phyloP scores from a whole-genome alignment of 129 eudicot genomes.

The Ambrosia artemisiifolia region DNA sequence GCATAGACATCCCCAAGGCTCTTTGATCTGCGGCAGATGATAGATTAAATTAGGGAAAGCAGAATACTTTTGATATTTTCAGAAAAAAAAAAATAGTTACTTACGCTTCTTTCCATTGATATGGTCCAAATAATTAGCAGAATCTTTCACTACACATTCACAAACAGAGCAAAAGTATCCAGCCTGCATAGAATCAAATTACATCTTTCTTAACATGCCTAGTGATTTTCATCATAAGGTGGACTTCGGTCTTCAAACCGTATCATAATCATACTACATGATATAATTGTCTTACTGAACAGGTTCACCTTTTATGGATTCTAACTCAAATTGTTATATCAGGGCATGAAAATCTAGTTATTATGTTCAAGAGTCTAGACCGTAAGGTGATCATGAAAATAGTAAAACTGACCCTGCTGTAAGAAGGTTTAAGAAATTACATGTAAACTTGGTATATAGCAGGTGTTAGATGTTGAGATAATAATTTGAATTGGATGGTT shows the following conservation, averaged over 20 bases:
- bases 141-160: slow-evolving; percentile 98
- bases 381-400: not conserved
- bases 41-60: not conserved
- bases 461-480: not conserved
- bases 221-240: slow-evolving; percentile 10
- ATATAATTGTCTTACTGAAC: not conserved
- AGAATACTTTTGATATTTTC: not conserved
- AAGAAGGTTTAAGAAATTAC: not conserved
- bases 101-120: slow-evolving; percentile 98
- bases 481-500: not conserved
- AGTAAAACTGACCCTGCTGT: not conserved
- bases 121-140: slow-evolving; percentile 97
- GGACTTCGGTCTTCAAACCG: slow-evolving; percentile 4
- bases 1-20: slow-evolving; percentile 99
- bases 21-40: slow-evolving; percentile 72
- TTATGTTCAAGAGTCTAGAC: not conserved
- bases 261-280: not conserved
- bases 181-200: slow-evolving; percentile 63
- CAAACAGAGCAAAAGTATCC: slow-evolving; percentile 97
- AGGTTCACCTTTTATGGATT: not conserved
- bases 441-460: not conserved
- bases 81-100: slow-evolving; percentile 22
- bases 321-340: not conserved
- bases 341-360: not conserved
- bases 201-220: not conserved